Conservation (phyloP, 2,329 filamentous ascomycete species). For the Zopfia rhizophila region DNA sequence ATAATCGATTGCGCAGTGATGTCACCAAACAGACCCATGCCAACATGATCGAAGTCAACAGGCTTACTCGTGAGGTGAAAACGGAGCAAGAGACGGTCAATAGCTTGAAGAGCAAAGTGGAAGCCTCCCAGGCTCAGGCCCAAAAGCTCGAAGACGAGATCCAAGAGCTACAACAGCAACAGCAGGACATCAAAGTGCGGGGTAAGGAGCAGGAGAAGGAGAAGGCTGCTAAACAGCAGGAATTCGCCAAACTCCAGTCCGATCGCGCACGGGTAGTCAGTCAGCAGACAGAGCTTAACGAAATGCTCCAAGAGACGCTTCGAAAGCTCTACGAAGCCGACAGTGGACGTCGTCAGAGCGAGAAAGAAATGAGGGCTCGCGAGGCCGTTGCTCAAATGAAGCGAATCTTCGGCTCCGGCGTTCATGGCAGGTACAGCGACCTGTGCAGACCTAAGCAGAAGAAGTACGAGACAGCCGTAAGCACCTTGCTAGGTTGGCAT, state of each 20-base stretch:
- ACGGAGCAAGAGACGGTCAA: slow-evolving; percentile 92
- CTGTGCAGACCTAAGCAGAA: slow-evolving; percentile 97
- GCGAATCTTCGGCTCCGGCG: slow-evolving; percentile 83
- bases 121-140: slow-evolving; percentile 77
- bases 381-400: slow-evolving; percentile 89
- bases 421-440: slow-evolving; percentile 88
- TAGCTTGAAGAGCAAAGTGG: slow-evolving; percentile 88
- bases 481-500: slow-evolving; percentile 88
- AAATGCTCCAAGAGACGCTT: slow-evolving; percentile 85
- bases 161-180: slow-evolving; percentile 74
- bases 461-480: slow-evolving; percentile 93
- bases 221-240: slow-evolving; percentile 89
- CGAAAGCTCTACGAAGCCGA: slow-evolving; percentile 86
- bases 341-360: slow-evolving; percentile 84
- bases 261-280: slow-evolving; percentile 69
- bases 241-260: slow-evolving; percentile 72
- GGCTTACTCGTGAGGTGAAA: slow-evolving; percentile 87
- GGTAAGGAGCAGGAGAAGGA: slow-evolving; percentile 77
- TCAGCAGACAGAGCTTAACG: slow-evolving; percentile 86
- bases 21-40: slow-evolving; percentile 83
- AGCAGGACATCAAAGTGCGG: slow-evolving; percentile 68
- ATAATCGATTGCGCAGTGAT: slow-evolving; percentile 84
- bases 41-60: slow-evolving; percentile 85
- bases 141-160: slow-evolving; percentile 80
- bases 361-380: slow-evolving; percentile 80